Evolutionary conservation across 495 filamentous ascomycete genomes (phyloP).

Genomic region (Glarea lozoyensis): DNA sequence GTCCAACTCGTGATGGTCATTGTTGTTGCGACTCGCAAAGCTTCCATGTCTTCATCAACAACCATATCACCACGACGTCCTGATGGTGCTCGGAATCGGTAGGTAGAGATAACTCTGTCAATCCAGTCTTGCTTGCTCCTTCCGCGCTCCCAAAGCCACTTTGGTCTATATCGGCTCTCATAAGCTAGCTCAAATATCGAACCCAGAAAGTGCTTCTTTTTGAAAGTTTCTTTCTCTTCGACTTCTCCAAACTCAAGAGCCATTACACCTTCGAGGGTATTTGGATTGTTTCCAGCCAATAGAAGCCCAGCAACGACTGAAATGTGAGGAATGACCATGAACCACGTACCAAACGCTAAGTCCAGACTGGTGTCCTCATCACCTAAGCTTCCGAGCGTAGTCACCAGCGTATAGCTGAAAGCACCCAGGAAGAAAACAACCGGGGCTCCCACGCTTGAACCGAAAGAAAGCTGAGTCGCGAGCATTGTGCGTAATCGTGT

Average conservation of each 20-base stretch:
- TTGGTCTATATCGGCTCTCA: slow-evolving; percentile 19
- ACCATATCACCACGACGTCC: not conserved
- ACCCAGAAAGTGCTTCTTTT: not conserved
- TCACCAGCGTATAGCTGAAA: slow-evolving; percentile 24
- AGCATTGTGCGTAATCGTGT: slow-evolving; percentile 13
- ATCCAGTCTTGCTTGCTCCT: slow-evolving; percentile 19
- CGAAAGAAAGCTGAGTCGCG: slow-evolving; percentile 25
- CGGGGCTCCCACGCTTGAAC: slow-evolving; percentile 36
- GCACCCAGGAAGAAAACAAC: slow-evolving; percentile 37
- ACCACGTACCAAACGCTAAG: slow-evolving; percentile 34
- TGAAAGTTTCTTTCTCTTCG: not conserved
- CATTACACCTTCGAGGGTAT: slow-evolving; percentile 19
- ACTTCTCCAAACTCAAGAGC: slow-evolving; percentile 8
- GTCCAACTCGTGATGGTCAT: slow-evolving; percentile 17
- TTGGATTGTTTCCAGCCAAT: slow-evolving; percentile 25
- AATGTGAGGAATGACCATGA: slow-evolving; percentile 21
- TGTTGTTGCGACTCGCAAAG: slow-evolving; percentile 2
- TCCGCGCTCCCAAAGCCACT: slow-evolving; percentile 24
- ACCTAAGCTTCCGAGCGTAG: slow-evolving; percentile 28
- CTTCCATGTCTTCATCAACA: slow-evolving; percentile 9
- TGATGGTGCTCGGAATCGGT: slow-evolving; percentile 2
- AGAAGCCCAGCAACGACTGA: slow-evolving; percentile 23
- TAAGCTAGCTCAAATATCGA: slow-evolving; percentile 5
- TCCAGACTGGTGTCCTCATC: slow-evolving; percentile 33
- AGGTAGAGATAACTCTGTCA: slow-evolving; percentile 6